Evolutionary conservation across 352 stramenopile species (phyloP), one percentile per base, ranked within the genome.

Genomic region (Pythium rhizo-oryzae): DNA sequence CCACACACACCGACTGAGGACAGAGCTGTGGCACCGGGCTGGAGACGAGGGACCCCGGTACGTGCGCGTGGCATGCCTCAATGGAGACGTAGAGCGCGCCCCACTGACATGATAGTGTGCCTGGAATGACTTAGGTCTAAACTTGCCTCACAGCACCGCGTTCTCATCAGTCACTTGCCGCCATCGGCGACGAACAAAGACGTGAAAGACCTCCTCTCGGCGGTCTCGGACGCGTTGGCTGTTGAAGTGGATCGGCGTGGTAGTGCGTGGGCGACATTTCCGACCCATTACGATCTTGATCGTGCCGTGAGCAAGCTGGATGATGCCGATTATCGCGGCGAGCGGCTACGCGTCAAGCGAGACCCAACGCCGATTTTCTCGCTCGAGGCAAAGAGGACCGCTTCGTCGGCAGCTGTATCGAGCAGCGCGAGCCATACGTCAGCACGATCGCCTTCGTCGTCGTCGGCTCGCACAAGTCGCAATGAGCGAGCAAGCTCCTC

Each of bases 191-290:
- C 76, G 16, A 82, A 70, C 74, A 75, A 84, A 61, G 86, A 92
- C 43, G 71, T 93, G 28, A 90, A 91, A 62, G 80, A 89, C 62
- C 87, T 90, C 58, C 66, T 93, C 3, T 76, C 75, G 2, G 70
- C 77, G 43, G 80, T 75, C 0, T 83, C 78, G 28, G 86, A 93
- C 59, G 84, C 92, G 21, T 74, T 88, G 21, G 77, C 89, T 60
- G 77, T 75, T 8, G 79, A 93, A 53, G 84, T 93, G 44, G 84
- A 94, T 70, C 74, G 79, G 1, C 78, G 81, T 46, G 86, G 86
- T 8, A 82, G 78, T 62, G 86, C 83, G 7, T 76, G 74, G 16
- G 86, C 84, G 1, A 91, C 80, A 5, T 94, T 94, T 53, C 74
- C 76, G n/a, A 87, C 83, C 0, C 68, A 65, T 1, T 72, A 90